Evolutionary conservation across 2,329 filamentous ascomycete species (phyloP).

Genomic region (Lomentospora prolificans): DNA sequence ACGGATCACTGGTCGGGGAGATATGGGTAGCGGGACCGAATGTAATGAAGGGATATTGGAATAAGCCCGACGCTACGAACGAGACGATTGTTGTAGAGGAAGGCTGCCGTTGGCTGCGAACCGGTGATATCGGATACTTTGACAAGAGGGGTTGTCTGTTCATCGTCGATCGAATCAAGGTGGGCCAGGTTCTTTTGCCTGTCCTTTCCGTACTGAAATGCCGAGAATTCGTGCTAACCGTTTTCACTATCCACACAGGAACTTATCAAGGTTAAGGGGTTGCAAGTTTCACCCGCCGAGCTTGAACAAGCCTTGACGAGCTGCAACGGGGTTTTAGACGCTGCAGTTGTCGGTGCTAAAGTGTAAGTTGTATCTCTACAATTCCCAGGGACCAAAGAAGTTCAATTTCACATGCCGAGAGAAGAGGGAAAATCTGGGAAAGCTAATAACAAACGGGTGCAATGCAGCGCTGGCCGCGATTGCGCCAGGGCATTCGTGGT

Average conservation of each 20-base stretch:
- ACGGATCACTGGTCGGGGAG: slow-evolving; percentile 24
- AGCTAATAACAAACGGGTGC: not conserved
- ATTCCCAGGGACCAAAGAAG: too few species aligned
- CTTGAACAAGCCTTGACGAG: slow-evolving; percentile 41
- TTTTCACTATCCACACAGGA: too few species aligned
- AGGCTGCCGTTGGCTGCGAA: slow-evolving; percentile 46
- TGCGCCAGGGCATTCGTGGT: not conserved
- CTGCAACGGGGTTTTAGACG: slow-evolving; percentile 41
- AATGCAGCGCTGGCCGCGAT: not conserved
- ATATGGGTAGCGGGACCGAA: slow-evolving; percentile 45
- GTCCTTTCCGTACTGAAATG: slow-evolving; percentile 10
- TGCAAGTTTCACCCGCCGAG: slow-evolving; percentile 52
- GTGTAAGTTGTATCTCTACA: slow-evolving; percentile 21
- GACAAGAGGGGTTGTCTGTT: slow-evolving; percentile 28
- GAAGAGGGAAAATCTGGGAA: not conserved
- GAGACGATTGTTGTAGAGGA: slow-evolving; percentile 31
- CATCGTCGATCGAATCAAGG: slow-evolving; percentile 39
- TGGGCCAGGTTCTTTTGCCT: slow-evolving; percentile 11
- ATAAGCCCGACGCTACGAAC: slow-evolving; percentile 41
- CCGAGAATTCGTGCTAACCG: too few species aligned
- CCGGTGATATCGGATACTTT: slow-evolving; percentile 39
- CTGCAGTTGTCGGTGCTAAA: slow-evolving; percentile 44
- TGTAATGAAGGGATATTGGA: slow-evolving; percentile 49
- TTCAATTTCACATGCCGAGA: not conserved
- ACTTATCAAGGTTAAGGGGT: slow-evolving; percentile 48